phyloP scores from a whole-genome alignment of 2,329 filamentous ascomycete species.

The Thelonectria rubi region DNA sequence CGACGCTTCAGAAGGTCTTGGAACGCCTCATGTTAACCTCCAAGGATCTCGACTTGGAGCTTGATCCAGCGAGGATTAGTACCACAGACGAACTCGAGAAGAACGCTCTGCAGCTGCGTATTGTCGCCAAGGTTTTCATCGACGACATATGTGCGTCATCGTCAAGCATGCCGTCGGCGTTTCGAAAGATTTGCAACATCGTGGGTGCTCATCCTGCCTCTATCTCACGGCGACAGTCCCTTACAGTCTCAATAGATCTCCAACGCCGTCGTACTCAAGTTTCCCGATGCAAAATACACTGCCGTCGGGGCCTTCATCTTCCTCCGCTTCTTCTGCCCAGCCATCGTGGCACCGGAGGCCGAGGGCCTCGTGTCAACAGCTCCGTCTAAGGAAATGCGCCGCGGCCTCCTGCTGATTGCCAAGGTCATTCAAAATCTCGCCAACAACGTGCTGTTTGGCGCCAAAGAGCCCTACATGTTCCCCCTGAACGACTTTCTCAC shows the following conservation, averaged over 20 bases:
- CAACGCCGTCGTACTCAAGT: slow-evolving; percentile 68
- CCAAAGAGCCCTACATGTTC: slow-evolving; percentile 78
- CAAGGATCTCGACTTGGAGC: slow-evolving; percentile 72
- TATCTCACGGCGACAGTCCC: not conserved
- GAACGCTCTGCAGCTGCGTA: slow-evolving; percentile 71
- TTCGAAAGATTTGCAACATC: slow-evolving; percentile 73
- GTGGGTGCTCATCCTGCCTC: slow-evolving; percentile 51
- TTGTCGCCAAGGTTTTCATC: slow-evolving; percentile 76
- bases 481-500: slow-evolving; percentile 74
- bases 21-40: slow-evolving; percentile 73
- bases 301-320: slow-evolving; percentile 78
- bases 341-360: slow-evolving; percentile 74
- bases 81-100: slow-evolving; percentile 71
- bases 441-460: slow-evolving; percentile 76
- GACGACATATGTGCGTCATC: slow-evolving; percentile 74
- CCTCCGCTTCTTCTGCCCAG: slow-evolving; percentile 76
- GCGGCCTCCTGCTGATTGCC: slow-evolving; percentile 73
- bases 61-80: slow-evolving; percentile 69
- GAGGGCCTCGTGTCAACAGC: slow-evolving; percentile 69
- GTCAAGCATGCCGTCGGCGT: slow-evolving; percentile 67
- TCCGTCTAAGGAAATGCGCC: slow-evolving; percentile 74
- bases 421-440: slow-evolving; percentile 77
- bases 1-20: slow-evolving; percentile 72
- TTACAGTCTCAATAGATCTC: slow-evolving; percentile 58
- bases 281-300: slow-evolving; percentile 76